Evolutionary conservation across 139 green algal species (phyloP).

Genomic region (Axilococcus clingmanii): DNA sequence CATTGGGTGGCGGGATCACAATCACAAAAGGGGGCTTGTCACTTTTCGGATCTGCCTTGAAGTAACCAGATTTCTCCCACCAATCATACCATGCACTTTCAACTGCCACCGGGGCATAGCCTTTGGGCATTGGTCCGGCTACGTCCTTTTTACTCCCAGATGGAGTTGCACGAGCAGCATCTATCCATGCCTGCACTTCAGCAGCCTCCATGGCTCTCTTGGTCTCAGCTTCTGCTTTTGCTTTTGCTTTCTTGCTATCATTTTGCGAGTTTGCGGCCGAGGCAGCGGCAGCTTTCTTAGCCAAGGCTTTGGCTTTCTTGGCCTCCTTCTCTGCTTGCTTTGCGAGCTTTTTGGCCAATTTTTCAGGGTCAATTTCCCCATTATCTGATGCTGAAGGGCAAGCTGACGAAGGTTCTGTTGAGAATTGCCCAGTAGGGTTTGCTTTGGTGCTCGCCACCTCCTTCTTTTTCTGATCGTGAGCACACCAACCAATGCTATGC

Average conservation of each 20-base stretch:
- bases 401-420: no score
- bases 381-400: slow-evolving; percentile 10
- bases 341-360: slow-evolving; percentile 62
- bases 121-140: slow-evolving; percentile 60
- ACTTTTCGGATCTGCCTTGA: slow-evolving; percentile 65
- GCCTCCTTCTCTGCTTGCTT: slow-evolving; percentile 62
- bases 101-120: slow-evolving; percentile 73
- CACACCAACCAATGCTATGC: slow-evolving; percentile 27
- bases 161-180: slow-evolving; percentile 43
- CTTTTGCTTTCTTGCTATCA: slow-evolving; percentile 56
- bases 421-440: no score
- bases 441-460: no score
- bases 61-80: slow-evolving; percentile 89
- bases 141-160: slow-evolving; percentile 81
- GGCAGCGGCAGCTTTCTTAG: slow-evolving; percentile 12
- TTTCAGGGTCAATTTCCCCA: slow-evolving; percentile 52
- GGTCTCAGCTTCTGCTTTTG: slow-evolving; percentile 69
- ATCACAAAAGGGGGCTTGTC: slow-evolving; percentile 74
- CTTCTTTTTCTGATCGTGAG: no score
- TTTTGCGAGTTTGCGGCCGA: slow-evolving; percentile 13
- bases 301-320: slow-evolving; percentile 62
- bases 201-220: slow-evolving; percentile 71
- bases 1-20: slow-evolving; percentile 97
- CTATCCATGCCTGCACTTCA: slow-evolving; percentile 47
- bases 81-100: slow-evolving; percentile 60